Evolutionary conservation across 805 yeast species (phyloP).

Genomic region (Wickerhamiella occidentalis): DNA sequence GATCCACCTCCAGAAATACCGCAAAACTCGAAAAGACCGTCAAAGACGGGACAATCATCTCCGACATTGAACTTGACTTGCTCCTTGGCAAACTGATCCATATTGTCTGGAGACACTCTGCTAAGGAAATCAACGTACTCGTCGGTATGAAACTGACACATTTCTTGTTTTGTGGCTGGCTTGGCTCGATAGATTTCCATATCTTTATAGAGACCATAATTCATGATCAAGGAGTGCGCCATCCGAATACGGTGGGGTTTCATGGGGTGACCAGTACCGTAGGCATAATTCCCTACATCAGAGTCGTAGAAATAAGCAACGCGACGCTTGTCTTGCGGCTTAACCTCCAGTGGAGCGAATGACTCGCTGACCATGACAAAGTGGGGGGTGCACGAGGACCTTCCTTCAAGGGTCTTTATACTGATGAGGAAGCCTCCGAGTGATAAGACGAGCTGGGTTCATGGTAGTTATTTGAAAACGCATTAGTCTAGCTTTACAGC

Average conservation of each 20-base stretch:
- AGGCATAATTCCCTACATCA: conserved; percentile 95
- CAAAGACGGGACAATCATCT: conserved; percentile 91
- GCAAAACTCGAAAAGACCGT: conserved; percentile 86
- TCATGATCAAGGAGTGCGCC: conserved; percentile 95
- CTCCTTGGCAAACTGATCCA: conserved; percentile 76
- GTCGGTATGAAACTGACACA: conserved; percentile 97
- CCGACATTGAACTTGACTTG: conserved; percentile 90
- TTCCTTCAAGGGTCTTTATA: not conserved
- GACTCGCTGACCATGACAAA: conserved; percentile 31
- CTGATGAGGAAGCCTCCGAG: too few species aligned
- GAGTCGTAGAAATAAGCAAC: conserved; percentile 76
- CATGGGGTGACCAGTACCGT: conserved; percentile 98
- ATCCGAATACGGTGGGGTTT: conserved; percentile 97
- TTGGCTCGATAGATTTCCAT: conserved; percentile 96
- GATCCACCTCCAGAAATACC: conserved; percentile 88
- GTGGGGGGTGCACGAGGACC: not conserved
- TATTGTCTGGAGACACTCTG: conserved; percentile 83
- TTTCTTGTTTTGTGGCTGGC: conserved; percentile 95
- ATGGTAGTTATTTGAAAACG: too few species aligned
- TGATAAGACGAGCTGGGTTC: too few species aligned
- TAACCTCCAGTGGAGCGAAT: conserved; percentile 49
- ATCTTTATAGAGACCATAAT: conserved; percentile 88
- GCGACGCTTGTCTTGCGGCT: conserved; percentile 42
- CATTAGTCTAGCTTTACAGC: too few species aligned
- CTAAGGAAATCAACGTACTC: conserved; percentile 89